phyloP scores from a whole-genome alignment of 768 basidiomycete species.

The Leccinellum luteum region DNA sequence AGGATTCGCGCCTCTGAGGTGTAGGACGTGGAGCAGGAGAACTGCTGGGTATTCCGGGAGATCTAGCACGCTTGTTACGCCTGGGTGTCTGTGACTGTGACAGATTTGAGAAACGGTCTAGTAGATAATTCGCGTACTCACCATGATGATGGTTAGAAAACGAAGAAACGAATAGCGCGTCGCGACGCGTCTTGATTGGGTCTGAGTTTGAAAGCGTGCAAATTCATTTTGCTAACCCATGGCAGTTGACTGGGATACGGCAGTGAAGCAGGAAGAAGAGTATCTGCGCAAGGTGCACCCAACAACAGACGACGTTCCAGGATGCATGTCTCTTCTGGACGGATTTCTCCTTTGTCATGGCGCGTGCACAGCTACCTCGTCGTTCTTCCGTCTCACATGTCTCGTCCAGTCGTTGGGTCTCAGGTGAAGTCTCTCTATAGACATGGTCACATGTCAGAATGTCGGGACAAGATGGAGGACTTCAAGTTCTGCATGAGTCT shows the following conservation, averaged over 20 bases:
- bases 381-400: slow-evolving; percentile 11
- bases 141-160: slow-evolving; percentile 35
- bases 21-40: slow-evolving; percentile 45
- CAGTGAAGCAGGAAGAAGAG: slow-evolving; percentile 65
- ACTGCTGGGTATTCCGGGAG: slow-evolving; percentile 47
- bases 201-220: slow-evolving; percentile 46
- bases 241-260: slow-evolving; percentile 50
- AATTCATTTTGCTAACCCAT: slow-evolving; percentile 12
- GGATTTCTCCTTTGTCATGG: slow-evolving; percentile 71
- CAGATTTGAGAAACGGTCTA: not conserved
- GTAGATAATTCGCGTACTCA: slow-evolving; percentile 18
- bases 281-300: slow-evolving; percentile 68
- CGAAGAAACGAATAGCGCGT: slow-evolving; percentile 36
- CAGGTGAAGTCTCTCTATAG: slow-evolving; percentile 88
- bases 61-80: slow-evolving; percentile 61
- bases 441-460: slow-evolving; percentile 70
- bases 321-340: slow-evolving; percentile 76
- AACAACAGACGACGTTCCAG: slow-evolving; percentile 74
- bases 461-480: slow-evolving; percentile 77
- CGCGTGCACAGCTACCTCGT: slow-evolving; percentile 24
- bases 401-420: slow-evolving; percentile 59
- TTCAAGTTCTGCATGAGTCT: slow-evolving; percentile 93
- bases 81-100: slow-evolving; percentile 44
- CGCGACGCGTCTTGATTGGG: slow-evolving; percentile 39
- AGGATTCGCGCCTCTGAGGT: slow-evolving; percentile 52